Evolutionary conservation across 2,329 filamentous ascomycete species (phyloP).

Genomic region (Purpureocillium lavendulum): DNA sequence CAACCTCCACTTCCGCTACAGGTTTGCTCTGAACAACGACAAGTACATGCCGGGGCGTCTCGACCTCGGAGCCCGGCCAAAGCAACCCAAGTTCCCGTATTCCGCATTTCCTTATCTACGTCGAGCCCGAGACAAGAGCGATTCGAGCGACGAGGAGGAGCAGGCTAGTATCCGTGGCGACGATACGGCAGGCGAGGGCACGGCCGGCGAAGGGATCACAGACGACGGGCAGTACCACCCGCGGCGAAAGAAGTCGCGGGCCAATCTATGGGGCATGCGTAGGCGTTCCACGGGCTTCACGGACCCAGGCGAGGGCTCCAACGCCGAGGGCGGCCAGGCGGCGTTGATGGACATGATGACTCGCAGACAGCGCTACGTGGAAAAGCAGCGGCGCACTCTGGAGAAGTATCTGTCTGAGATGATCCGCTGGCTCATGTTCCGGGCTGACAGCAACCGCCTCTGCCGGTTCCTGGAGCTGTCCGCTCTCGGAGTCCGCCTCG

Average conservation of each 20-base stretch:
- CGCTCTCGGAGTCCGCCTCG: conserved; percentile 84
- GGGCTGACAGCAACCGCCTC: conserved; percentile 87
- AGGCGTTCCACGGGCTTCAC: conserved; percentile 43
- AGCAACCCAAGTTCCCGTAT: conserved; percentile 83
- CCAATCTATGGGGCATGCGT: conserved; percentile 42
- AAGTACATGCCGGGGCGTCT: conserved; percentile 66
- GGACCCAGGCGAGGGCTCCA: conserved; percentile 37
- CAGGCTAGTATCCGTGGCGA: conserved; percentile 26
- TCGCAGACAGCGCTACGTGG: conserved; percentile 55
- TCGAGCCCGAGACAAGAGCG: conserved; percentile 69
- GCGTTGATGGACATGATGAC: conserved; percentile 33
- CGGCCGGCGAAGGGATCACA: conserved; percentile 52
- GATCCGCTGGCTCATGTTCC: conserved; percentile 94
- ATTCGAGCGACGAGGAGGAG: conserved; percentile 70
- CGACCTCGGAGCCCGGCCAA: conserved; percentile 59
- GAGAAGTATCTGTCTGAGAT: conserved; percentile 89
- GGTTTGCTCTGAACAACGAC: conserved; percentile 74
- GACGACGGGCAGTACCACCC: conserved; percentile 28
- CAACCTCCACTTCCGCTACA: conserved; percentile 91
- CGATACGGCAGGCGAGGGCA: conserved; percentile 42
- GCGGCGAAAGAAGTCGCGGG: conserved; percentile 42
- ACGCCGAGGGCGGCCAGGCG: conserved; percentile 28
- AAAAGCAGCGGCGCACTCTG: conserved; percentile 74
- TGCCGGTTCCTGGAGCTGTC: conserved; percentile 96
- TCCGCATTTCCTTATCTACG: conserved; percentile 86